Conservation (phyloP, 768 basidiomycete species). For the Chalciporus piperatus region DNA sequence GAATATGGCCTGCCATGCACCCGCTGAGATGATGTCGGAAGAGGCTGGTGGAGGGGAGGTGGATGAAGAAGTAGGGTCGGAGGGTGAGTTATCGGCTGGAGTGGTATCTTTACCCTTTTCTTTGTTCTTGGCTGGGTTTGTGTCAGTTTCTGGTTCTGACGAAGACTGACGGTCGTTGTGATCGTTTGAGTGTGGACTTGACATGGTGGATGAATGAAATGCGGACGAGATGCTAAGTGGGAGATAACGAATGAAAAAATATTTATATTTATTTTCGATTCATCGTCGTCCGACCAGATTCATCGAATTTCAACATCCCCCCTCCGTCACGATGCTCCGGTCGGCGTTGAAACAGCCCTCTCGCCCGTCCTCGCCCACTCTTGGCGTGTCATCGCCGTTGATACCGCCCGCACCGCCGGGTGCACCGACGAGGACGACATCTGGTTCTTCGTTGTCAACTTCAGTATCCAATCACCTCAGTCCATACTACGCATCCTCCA, state of each 20-base stretch:
- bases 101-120: constrained; percentile 5
- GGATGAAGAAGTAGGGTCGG: constrained; percentile 3
- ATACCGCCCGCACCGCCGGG: constrained; percentile 19
- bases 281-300: neutral
- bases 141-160: neutral
- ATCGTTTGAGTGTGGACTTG: constrained; percentile 9
- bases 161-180: neutral
- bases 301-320: constrained; percentile 7
- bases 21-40: constrained; percentile 22
- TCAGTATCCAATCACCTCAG: constrained; percentile 19
- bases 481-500: constrained; percentile 9
- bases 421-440: constrained; percentile 12
- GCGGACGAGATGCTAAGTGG: neutral
- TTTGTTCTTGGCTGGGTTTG: neutral
- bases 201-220: constrained; percentile 11
- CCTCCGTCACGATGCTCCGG: constrained; percentile 35
- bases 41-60: constrained; percentile 7
- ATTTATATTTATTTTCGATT: constrained; percentile 6
- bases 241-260: constrained; percentile 5
- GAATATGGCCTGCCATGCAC: constrained; percentile 79
- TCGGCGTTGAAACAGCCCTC: constrained; percentile 53
- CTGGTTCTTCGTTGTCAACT: constrained; percentile 15
- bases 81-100: too few species aligned
- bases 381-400: constrained; percentile 18
- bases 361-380: constrained; percentile 19